phyloP scores from a whole-genome alignment of 2,329 filamentous ascomycete species.

The Bipolaris sorokiniana region DNA sequence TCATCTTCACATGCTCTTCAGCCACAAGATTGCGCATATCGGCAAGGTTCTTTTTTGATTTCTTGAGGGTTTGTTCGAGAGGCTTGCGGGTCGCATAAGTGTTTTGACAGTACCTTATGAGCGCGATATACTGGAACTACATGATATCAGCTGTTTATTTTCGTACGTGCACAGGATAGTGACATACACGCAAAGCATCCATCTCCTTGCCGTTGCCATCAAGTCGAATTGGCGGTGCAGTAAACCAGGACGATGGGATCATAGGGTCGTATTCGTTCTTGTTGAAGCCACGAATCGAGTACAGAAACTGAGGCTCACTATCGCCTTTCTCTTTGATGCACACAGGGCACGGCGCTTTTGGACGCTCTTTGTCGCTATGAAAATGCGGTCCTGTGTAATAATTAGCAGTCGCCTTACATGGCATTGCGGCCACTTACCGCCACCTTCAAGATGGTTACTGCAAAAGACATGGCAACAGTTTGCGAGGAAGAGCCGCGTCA shows the following conservation, averaged over 20 bases:
- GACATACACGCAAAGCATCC: constrained; percentile 52
- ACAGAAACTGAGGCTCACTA: constrained; percentile 47
- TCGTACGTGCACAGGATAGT: not conserved
- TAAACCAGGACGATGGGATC: constrained; percentile 54
- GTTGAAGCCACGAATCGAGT: constrained; percentile 53
- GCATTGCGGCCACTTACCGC: constrained; percentile 48
- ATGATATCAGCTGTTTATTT: constrained; percentile 13
- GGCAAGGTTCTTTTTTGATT: constrained; percentile 33
- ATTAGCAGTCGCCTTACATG: constrained; percentile 2
- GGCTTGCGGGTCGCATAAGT: constrained; percentile 29
- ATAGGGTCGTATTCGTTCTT: constrained; percentile 51
- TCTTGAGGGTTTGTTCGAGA: constrained; percentile 16
- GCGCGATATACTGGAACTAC: constrained; percentile 56
- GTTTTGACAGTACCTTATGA: constrained; percentile 37
- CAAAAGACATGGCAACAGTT: constrained; percentile 59
- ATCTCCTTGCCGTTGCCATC: constrained; percentile 45
- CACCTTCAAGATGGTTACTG: constrained; percentile 55
- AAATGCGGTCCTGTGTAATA: constrained; percentile 53
- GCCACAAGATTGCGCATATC: constrained; percentile 45
- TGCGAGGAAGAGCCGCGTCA: constrained; percentile 56
- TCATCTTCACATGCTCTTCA: constrained; percentile 41
- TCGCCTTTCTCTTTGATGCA: constrained; percentile 51
- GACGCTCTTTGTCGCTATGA: constrained; percentile 49
- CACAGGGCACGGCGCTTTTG: constrained; percentile 54
- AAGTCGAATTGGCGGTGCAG: constrained; percentile 54